These are phyloP conservation scores for Sugiyamaella neomexicana DNA, from an alignment of 1,139 yeast genomes.

Conservation along the genomic window DNA sequence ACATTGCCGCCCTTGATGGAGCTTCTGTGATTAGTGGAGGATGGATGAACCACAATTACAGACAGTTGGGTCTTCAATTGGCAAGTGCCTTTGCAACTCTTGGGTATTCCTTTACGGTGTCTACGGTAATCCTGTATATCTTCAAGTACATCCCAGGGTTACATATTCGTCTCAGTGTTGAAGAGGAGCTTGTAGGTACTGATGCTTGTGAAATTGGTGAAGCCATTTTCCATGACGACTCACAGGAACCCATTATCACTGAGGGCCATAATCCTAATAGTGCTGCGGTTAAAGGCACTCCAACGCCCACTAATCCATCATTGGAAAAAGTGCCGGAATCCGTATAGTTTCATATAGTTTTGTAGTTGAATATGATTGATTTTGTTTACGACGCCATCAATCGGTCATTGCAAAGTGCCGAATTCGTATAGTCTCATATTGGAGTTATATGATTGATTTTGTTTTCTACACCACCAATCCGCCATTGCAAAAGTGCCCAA, in stretches of 20 bases:
- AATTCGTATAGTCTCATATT: too few relatives aligned
- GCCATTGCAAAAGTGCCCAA: too few relatives aligned
- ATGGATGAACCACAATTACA: slow-evolving; percentile 89
- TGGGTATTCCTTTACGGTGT: slow-evolving; percentile 77
- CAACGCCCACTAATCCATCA: neutral
- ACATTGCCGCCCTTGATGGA: slow-evolving; percentile 72
- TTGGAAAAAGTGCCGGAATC: slow-evolving; percentile 2
- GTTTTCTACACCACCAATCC: too few relatives aligned
- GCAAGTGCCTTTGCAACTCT: slow-evolving; percentile 78
- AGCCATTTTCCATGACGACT: slow-evolving; percentile 43
- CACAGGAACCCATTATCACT: slow-evolving; percentile 13
- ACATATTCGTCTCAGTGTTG: slow-evolving; percentile 80
- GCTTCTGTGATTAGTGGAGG: slow-evolving; percentile 69
- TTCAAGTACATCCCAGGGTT: slow-evolving; percentile 83
- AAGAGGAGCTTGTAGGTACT: slow-evolving; percentile 87
- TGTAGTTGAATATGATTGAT: neutral
- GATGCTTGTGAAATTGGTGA: slow-evolving; percentile 90
- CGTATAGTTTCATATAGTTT: neutral
- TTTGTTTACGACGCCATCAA: too few relatives aligned
- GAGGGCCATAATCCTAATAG: slow-evolving; percentile 9
- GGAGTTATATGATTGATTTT: too few relatives aligned
- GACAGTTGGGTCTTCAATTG: slow-evolving; percentile 88
- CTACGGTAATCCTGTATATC: slow-evolving; percentile 64
- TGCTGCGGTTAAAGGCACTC: neutral
- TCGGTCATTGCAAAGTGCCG: too few relatives aligned